Base-by-base conservation (phyloP, 768 basidiomycete species). In the Rhizopogon salebrosus region DNA sequence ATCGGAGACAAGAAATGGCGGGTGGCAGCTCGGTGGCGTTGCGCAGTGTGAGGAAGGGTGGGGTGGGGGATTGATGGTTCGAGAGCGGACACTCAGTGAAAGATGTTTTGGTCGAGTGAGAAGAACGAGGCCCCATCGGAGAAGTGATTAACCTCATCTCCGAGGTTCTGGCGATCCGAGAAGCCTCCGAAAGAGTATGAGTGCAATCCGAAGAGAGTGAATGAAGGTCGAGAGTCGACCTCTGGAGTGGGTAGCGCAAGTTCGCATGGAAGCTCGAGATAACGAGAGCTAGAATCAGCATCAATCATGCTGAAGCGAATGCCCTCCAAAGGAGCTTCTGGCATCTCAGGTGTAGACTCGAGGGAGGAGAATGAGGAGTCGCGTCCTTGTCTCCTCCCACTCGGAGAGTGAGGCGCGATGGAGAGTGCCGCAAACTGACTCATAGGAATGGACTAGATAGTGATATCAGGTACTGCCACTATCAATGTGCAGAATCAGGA, bases 311-410 rank as follows among this genome's bases (percentile, higher is more conserved):
- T 68, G 39, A 74, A 64, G 54, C 70, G 72, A 43, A 74, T 50
- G 45, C 65, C 68, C 29, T 76, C 76, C 42, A 79, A 66, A 14
- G 70, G 65, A 14, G 68, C 62, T 48, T 70, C 65, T 10, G 64
- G 41, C 4, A 74, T 52, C 60, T 82, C 80, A 18, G 81, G 80
- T 3, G 80, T 78, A n/a, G 84, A 84, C 57, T 82, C 79, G 41
- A 78, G 57, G 8, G 81, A 83, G 7, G 79, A 80, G n/a, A 71
- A 65, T 10, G 81, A 74, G 6, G 78, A 76, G 57, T 78, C 72
- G 22, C 71, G 73, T 40, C 65, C 62, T 57, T 72, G 71, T 48
- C 70, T 69, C 57, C 69, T 64, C 39, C 73, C 70, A 40, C 67
- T 67, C 20, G 81, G 82, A 31, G 80, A 79, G 57, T 73, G 69